Percentiles rank a stretch among this genome's conserved stretches.
Conservation (phyloP, 1,139 yeast species). For the Scheffersomyces lignicola region DNA sequence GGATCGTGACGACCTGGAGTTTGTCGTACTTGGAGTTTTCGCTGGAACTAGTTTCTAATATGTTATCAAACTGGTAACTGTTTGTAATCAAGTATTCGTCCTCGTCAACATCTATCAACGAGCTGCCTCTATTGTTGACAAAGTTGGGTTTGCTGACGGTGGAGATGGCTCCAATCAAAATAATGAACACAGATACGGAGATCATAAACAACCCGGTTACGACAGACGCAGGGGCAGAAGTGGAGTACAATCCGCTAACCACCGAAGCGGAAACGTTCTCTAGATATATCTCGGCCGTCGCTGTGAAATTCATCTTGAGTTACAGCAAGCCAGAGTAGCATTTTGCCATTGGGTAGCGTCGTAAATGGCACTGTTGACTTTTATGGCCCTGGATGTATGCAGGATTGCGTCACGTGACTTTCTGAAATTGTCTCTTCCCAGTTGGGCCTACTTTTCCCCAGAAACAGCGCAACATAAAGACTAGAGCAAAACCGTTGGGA, state of each 20-base stretch:
- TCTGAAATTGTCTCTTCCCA: too few relatives aligned
- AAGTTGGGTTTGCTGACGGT: conserved; percentile 44
- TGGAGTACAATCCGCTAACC: background rate
- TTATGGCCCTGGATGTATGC: too few relatives aligned
- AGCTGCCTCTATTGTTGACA: conserved; percentile 16
- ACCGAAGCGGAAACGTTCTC: background rate
- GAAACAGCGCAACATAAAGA: too few relatives aligned
- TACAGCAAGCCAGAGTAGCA: too few relatives aligned
- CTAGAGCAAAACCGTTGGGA: too few relatives aligned
- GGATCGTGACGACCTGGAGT: conserved; percentile 35
- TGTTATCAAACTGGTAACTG: conserved; percentile 17
- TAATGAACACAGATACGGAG: conserved; percentile 22
- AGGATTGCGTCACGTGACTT: too few relatives aligned
- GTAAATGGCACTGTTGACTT: too few relatives aligned
- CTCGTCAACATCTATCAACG: conserved; percentile 44
- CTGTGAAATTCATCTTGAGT: background rate
- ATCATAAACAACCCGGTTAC: conserved; percentile 3
- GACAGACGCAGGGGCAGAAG: background rate
- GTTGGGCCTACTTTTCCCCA: too few relatives aligned
- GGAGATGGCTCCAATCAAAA: conserved; percentile 39
- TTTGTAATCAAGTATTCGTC: conserved; percentile 13
- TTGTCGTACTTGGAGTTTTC: conserved; percentile 9
- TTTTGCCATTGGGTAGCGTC: too few relatives aligned
- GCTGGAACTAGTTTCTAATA: conserved; percentile 3
- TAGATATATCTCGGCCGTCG: background rate